Evolutionary conservation across 768 basidiomycete genomes (phyloP), one percentile per base, ranked within the genome.

Genomic region (Mycena epipterygia): DNA sequence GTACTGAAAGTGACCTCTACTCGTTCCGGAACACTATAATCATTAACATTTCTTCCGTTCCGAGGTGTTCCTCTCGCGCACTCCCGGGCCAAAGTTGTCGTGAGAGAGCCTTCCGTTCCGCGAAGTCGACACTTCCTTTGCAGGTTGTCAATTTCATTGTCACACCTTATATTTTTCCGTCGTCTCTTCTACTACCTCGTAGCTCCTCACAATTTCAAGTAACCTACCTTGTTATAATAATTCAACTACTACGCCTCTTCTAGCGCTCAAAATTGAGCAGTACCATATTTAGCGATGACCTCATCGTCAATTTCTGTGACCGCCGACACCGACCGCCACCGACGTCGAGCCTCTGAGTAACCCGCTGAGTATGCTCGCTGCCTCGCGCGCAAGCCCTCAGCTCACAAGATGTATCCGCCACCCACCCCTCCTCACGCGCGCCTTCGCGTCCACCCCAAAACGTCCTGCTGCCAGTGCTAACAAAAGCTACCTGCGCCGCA

Each of bases 1-100:
- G n/a, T n/a, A n/a, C n/a, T n/a, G n/a, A n/a, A n/a, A n/a, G n/a
- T n/a, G n/a, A n/a, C n/a, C n/a, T n/a, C n/a, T n/a, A n/a, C n/a
- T n/a, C n/a, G n/a, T n/a, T n/a, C n/a, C n/a, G n/a, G 37, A 61
- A 68, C 33, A 14, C 16, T 42, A 19, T 30, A 39, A n/a, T 5
- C 53, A 5, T 25, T 27, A 52, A 83, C 83, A 75, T 82, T 21
- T 86, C 86, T 8, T 86, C 85, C 0, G 44, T 46, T 23, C n/a
- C 44, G 13, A n/a, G n/a, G n/a, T n/a, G n/a, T n/a, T n/a, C n/a
- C n/a, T n/a, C n/a, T n/a, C n/a, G n/a, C n/a, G n/a, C 16, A 37
- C 14, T 14, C 35, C 35, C 35, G 6, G 35, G 8, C 35, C 6
- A 37, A 14, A 37, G 35, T 14, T n/a, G n/a, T n/a, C n/a, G n/a